Evolutionary conservation across 106 monocot species (phyloP).

Genomic region (Alisma plantagoaquatica): DNA sequence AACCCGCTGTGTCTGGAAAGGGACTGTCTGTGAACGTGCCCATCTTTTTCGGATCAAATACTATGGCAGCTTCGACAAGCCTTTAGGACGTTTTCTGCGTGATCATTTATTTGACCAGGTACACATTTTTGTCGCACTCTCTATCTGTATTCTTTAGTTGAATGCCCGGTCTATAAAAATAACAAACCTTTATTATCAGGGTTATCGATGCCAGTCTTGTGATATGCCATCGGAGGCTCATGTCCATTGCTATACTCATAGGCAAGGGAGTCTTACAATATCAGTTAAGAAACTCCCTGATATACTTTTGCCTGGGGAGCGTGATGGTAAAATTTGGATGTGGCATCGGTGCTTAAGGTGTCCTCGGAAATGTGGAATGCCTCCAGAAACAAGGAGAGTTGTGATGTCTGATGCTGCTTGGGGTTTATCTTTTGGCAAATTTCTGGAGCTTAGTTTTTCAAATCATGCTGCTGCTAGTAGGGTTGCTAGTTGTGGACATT

Average conservation of each 20-base stretch:
- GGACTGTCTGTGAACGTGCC: slow-evolving; percentile 77
- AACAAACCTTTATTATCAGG: slow-evolving; percentile 43
- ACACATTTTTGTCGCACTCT: slow-evolving; percentile 4
- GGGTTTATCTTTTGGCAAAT: slow-evolving; percentile 94
- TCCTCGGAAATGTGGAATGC: slow-evolving; percentile 47
- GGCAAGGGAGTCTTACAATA: slow-evolving; percentile 80
- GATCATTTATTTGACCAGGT: slow-evolving; percentile 92
- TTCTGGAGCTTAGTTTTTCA: slow-evolving; percentile 92
- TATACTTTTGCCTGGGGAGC: slow-evolving; percentile 40
- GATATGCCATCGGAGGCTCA: slow-evolving; percentile 91
- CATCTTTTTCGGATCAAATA: slow-evolving; percentile 92
- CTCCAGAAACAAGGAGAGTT: slow-evolving; percentile 66
- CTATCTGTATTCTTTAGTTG: not conserved
- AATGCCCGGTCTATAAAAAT: too few relatives aligned
- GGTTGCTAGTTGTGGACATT: slow-evolving; percentile 96
- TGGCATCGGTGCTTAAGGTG: slow-evolving; percentile 84
- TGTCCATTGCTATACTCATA: slow-evolving; percentile 90
- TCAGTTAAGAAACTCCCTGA: slow-evolving; percentile 65
- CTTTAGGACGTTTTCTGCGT: slow-evolving; percentile 75
- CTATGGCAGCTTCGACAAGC: slow-evolving; percentile 84
- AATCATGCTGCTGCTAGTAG: slow-evolving; percentile 92
- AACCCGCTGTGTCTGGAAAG: slow-evolving; percentile 87
- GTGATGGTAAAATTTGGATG: slow-evolving; percentile 95
- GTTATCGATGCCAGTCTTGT: slow-evolving; percentile 60
- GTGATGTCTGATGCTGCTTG: slow-evolving; percentile 97